Base-by-base conservation (phyloP, 2,329 filamentous ascomycete genomes). In the Arthrobotrys conoides region DNA sequence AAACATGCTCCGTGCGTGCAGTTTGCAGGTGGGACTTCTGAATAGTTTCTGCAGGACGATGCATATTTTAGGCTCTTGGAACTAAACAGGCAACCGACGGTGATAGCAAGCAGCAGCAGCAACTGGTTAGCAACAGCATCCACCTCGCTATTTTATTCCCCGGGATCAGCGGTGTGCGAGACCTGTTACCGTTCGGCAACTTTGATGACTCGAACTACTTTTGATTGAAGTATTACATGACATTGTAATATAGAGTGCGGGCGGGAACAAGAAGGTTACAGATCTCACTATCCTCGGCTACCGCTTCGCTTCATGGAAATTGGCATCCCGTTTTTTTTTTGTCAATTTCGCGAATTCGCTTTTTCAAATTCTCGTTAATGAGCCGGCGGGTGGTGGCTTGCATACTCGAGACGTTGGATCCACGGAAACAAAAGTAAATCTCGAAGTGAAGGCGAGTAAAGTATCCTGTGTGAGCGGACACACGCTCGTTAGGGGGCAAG, bases 321-420 rank as follows among this genome's bases (percentile, higher is more conserved):
- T 61, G 20, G 33, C n/a, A 38, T 20, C 9, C 30, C 10, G 3
- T 48, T 33, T 18, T 33, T 18, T 33, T 46, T 65, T 30, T 48
- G 36, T 65, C 18, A 53, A 48, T 41, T 49, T 49, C 27, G 49
- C 18, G 44, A 48, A 30, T 49, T 49, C 27, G 49, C 36, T 67
- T 48, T 59, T 63, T 20, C 24, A 55, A 51, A 27, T 41, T 12
- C 65, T 71, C 72, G 66, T 76, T 66, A 76, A 71, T 69, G 64
- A 76, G 59, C 71, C 71, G 65, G 65, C 71, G 65, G 65, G 49
- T 66, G 48, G 67, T 71, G 73, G 73, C 73, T 71, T 71, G 73
- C 73, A 75, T 77, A 77, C 61, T 77, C 59, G 67, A 64, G 61
- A 67, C 70, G 61, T 64, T 55, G 38, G 65, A 70, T 61, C 67